These are phyloP conservation scores for Garcia nutans DNA, from an alignment of 345 rosid genomes.

Conservation along the genomic window DNA sequence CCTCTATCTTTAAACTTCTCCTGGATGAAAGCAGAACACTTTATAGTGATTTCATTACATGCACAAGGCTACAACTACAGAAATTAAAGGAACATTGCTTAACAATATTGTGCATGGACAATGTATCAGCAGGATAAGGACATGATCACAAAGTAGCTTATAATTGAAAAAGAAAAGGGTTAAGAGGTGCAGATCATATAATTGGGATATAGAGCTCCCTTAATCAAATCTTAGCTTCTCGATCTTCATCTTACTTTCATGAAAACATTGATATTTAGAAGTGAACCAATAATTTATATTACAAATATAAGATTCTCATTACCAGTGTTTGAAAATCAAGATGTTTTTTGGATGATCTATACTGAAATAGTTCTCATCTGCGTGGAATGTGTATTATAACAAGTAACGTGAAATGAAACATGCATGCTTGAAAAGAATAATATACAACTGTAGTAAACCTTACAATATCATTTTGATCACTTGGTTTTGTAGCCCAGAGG, in stretches of 20 bases:
- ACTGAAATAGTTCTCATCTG: background rate
- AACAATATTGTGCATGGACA: too few species aligned
- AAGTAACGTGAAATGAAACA: background rate
- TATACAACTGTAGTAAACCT: constrained; percentile 8
- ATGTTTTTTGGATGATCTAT: background rate
- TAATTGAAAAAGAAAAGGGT: too few species aligned
- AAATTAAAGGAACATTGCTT: too few species aligned
- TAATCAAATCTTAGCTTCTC: background rate
- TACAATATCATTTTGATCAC: constrained; percentile 46
- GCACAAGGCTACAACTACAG: too few species aligned
- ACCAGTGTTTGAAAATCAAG: background rate
- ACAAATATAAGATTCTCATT: background rate
- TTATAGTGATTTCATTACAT: too few species aligned
- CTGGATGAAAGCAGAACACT: background rate
- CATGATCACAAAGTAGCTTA: too few species aligned
- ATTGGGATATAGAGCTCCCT: background rate
- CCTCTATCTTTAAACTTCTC: background rate
- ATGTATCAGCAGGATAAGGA: too few species aligned
- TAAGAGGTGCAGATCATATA: background rate
- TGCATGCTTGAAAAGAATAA: background rate
- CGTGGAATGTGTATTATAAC: background rate
- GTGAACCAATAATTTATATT: background rate
- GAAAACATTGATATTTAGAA: background rate
- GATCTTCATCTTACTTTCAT: background rate
- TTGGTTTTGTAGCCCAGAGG: constrained; percentile 55